These are phyloP conservation scores for Ascoidea tarda DNA, from an alignment of 805 yeast genomes.

Conservation along the genomic window DNA sequence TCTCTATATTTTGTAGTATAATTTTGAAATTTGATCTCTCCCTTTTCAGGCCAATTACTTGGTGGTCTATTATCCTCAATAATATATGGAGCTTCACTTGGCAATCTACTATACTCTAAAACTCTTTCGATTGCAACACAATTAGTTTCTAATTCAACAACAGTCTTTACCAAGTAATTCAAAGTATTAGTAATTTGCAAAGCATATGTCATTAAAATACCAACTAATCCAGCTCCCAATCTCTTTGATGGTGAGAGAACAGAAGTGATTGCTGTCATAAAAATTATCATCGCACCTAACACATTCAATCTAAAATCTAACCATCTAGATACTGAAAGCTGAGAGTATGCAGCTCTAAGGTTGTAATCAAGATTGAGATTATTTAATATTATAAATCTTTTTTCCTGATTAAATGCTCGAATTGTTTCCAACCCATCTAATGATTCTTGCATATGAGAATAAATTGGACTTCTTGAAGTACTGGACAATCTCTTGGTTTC, in stretches of 20 bases:
- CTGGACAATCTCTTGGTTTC: slow-evolving; percentile 67
- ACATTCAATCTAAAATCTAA: slow-evolving; percentile 44
- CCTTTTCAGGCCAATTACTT: slow-evolving; percentile 39
- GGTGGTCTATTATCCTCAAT: slow-evolving; percentile 32
- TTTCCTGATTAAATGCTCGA: slow-evolving; percentile 57
- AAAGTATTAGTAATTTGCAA: slow-evolving; percentile 39
- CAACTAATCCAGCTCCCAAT: slow-evolving; percentile 44
- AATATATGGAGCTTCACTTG: slow-evolving; percentile 31
- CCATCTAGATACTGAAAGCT: slow-evolving; percentile 41
- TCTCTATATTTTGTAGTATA: slow-evolving; percentile 47
- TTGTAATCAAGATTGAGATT: slow-evolving; percentile 33
- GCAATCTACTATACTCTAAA: slow-evolving; percentile 37
- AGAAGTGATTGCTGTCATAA: slow-evolving; percentile 36
- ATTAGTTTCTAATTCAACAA: slow-evolving; percentile 51
- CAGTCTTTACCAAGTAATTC: slow-evolving; percentile 40
- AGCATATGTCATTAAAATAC: slow-evolving; percentile 52
- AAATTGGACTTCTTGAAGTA: slow-evolving; percentile 60
- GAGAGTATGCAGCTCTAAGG: slow-evolving; percentile 22
- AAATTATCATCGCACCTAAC: slow-evolving; percentile 32
- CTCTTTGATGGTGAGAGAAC: slow-evolving; percentile 24
- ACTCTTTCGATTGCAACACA: slow-evolving; percentile 58
- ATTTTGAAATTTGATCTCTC: slow-evolving; percentile 31
- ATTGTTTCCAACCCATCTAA: slow-evolving; percentile 67
- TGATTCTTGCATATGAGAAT: slow-evolving; percentile 73
- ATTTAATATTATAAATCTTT: slow-evolving; percentile 46